A percentile compares a stretch with the other conserved stretches of the same genome.
These are phyloP conservation scores for Pilatotrama ljubarskyi DNA, from an alignment of 768 basidiomycete genomes.

Conservation along the genomic window DNA sequence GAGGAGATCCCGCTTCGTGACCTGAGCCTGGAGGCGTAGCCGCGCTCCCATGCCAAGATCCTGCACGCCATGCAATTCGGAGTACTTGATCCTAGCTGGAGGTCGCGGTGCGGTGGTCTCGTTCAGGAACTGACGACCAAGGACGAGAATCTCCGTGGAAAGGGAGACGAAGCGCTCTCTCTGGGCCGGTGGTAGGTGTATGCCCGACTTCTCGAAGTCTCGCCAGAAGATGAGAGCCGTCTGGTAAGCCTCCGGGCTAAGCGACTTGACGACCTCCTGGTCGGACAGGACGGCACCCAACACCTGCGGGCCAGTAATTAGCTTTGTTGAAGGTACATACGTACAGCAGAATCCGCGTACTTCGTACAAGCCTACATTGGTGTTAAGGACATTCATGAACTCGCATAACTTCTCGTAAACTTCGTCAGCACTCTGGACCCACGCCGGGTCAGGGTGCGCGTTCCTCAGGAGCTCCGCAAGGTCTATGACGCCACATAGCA, in stretches of 20 bases:
- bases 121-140: slow-evolving; percentile 84
- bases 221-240: slow-evolving; percentile 93
- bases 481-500: slow-evolving; percentile 95
- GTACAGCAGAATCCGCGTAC: slow-evolving; percentile 46
- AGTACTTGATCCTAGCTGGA: slow-evolving; percentile 65
- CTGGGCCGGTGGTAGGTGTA: slow-evolving; percentile 77
- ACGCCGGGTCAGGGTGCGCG: slow-evolving; percentile 83
- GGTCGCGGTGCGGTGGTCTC: slow-evolving; percentile 63
- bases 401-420: slow-evolving; percentile 92
- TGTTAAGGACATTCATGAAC: slow-evolving; percentile 97
- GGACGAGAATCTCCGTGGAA: slow-evolving; percentile 84
- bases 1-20: slow-evolving; percentile 71
- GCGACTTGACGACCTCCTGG: slow-evolving; percentile 59
- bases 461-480: slow-evolving; percentile 92
- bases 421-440: slow-evolving; percentile 82
- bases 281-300: slow-evolving; percentile 71
- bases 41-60: slow-evolving; percentile 77
- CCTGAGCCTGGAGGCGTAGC: slow-evolving; percentile 72
- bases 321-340: neutral
- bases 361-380: slow-evolving; percentile 86
- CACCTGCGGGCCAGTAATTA: slow-evolving; percentile 45
- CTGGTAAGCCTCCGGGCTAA: slow-evolving; percentile 74
- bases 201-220: slow-evolving; percentile 97
- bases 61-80: slow-evolving; percentile 70
- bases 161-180: slow-evolving; percentile 84